Evolutionary conservation across 2,329 filamentous ascomycete genomes (phyloP), one percentile per base, ranked within the genome.

Genomic region (Monosporascus sp.): DNA sequence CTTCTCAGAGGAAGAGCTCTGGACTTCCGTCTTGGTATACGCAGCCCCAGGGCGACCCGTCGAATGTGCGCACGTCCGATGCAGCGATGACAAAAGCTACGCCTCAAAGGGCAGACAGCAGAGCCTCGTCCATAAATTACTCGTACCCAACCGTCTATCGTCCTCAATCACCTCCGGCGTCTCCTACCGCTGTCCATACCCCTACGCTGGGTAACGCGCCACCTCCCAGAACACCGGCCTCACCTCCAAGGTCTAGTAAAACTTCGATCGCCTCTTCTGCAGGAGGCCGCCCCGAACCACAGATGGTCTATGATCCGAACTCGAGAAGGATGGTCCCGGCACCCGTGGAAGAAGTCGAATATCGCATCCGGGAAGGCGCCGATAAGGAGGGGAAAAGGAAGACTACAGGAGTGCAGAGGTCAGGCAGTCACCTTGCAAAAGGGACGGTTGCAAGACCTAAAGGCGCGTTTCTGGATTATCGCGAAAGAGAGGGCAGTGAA

Each of bases 231-330:
- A 56, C 51, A 40, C 56, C 60, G 7, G 52, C 50, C 18, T 62
- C 60, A 9, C 55, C 56, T 6, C 52, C 58, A 11, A 62, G 53
- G 54, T 53, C 63, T 43, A 56, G 53, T 48, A 61, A 55, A 56
- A 54, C 60, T 11, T 65, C 70, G 4, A 52, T 55, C 31, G 56
- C 60, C 18, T 59, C 57, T 7, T 51, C 51, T 24, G 53, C 58
- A 7, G 54, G 55, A 40, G 50, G 50, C 38, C 58, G 57, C 35
- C 44, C 49, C n/a, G 58, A 58, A 20, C 59, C 56, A 46, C 57
- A 59, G 35, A 56, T 88, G 66, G 79, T 87, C 47, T 84, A 85
- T 61, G 84, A 86, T 58, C 75, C 82, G n/a, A 86, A 86, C 60
- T 85, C 84, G 17, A 76, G 84, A 59, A 79, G 84, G 55, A 84